Evolutionary conservation across 2,329 filamentous ascomycete species (phyloP), one percentile per base, ranked within the genome.

Genomic region (Bipolaris bicolor): DNA sequence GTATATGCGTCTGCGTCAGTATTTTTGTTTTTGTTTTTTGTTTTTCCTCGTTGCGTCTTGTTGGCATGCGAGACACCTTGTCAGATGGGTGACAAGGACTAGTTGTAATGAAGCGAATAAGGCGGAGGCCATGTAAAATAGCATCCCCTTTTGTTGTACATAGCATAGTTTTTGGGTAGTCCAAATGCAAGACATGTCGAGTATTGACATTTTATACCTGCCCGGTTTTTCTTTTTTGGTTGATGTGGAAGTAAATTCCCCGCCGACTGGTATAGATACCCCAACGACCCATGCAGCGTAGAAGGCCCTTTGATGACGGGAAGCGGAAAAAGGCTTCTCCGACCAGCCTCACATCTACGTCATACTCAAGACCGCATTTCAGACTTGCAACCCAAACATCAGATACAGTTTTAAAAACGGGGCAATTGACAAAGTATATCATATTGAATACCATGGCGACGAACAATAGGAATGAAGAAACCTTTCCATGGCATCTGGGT

Each of bases 401-500:
- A 39, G 11, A 16, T 10, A 13, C 18, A 39, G 7, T 20, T 5
- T 7, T 31, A 18, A 9, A 37, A 18, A 22, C 16, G 26, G 18
- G 4, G 7, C 6, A 15, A 2, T 37, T 24, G 7, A 9, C 7
- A 26, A 13, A 24, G 5, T 5, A 16, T n/a, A 20, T 15, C 7
- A 36, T 26, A 1, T n/a, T 7, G 6, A 39, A 9, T 18, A 16
- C 22, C 11, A 62, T 62, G 60, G n/a, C 50, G 18, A 15, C 43
- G 26, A 43, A 41, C 2, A 15, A 43, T 37, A 55, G 24, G 41
- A 57, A 53, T 3, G 54, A 62, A 11, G 58, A 63, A 37, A 49
- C 61, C 0, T 86, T 88, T 20, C 90, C 90, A 11, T 92, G 90
- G 90, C 82, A 88, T 54, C 76, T 88, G 31, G 88, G 88, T 47